Evolutionary conservation across 148 eudicot genomes (phyloP).

Genomic region (Silene latifolia): DNA sequence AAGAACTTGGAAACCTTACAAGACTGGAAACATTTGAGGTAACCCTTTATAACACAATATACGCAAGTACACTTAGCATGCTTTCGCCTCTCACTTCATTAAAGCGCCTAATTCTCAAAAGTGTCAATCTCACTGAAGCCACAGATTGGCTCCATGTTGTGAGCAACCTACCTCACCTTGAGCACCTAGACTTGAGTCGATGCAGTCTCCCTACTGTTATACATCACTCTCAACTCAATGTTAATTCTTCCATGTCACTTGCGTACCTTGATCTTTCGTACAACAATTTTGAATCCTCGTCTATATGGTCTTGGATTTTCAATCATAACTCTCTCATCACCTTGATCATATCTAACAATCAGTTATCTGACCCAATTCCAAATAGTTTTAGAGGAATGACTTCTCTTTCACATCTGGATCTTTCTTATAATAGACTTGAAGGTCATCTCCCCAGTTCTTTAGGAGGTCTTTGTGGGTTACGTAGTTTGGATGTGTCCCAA

Average conservation of each 20-base stretch:
- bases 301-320: conserved; percentile 22
- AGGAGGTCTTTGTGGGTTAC: neutral
- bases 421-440: no score
- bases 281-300: conserved; percentile 10
- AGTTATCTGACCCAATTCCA: no score
- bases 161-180: conserved; percentile 23
- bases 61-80: conserved; percentile 4
- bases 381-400: no score
- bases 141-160: conserved; percentile 18
- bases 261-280: conserved; percentile 17
- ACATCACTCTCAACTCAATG: neutral
- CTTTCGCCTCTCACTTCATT: conserved; percentile 19
- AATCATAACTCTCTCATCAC: conserved; percentile 10
- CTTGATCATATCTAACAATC: no score
- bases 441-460: no score
- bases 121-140: conserved; percentile 1
- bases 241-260: conserved; percentile 26
- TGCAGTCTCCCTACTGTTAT: conserved; percentile 3
- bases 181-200: conserved; percentile 17
- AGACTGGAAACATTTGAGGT: conserved; percentile 16
- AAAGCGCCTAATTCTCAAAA: conserved; percentile 2
- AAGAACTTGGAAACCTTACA: conserved; percentile 23
- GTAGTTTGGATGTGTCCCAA: conserved; percentile 4
- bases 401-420: no score
- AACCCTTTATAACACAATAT: neutral